Base-by-base conservation (phyloP, 768 basidiomycete genomes). In the Pulveroboletus sp. region DNA sequence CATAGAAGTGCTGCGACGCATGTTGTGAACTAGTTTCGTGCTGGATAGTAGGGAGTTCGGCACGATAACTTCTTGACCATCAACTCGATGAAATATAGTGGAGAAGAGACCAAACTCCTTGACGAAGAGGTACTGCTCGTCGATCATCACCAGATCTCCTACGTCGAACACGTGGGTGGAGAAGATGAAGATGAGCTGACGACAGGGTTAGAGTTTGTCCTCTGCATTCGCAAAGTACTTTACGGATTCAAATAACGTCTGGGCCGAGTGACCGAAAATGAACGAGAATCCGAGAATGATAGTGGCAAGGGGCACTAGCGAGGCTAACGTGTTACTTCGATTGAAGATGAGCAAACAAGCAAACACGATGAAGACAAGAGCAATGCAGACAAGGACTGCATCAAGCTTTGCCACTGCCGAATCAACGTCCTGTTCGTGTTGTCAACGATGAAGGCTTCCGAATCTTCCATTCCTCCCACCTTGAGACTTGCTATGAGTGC, bases 131-230 rank as follows among this genome's bases (percentile, higher is more conserved):
- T 68, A 68, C 30, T 57, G 57, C 2, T 51, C 81, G 59, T 90
- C 89, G 54, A 91, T 89, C 76, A 90, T 79, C 7, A 90, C 83
- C 28, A 89, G 68, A 58, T 91, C 88, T 7, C 88, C 88, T 7
- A 90, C 84, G 62, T 89, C 87, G 56, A 86, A 90, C n/a, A 87
- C 84, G 61, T 90, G 89, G 0, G 88, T 89, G 1, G 84, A 85
- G 65, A 89, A 89, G 51, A 89, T 89, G 71, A 90, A 90, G 59
- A 90, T 85, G 18, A 90, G 76, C 86, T 87, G 43, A 5, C 27
- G 9, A 42, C 3, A 32, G 14, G 21, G n/a, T 55, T 30, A 54
- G 28, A 12, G 37, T 41, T 45, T 14, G 17, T 18, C 36, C 12
- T 33, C 15, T 24, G 44, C 10, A 45, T 30, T 37, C 37, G 18